Evolutionary conservation across 1,284 basidiomycete genomes (phyloP).

Genomic region (Dichomitus squalens): DNA sequence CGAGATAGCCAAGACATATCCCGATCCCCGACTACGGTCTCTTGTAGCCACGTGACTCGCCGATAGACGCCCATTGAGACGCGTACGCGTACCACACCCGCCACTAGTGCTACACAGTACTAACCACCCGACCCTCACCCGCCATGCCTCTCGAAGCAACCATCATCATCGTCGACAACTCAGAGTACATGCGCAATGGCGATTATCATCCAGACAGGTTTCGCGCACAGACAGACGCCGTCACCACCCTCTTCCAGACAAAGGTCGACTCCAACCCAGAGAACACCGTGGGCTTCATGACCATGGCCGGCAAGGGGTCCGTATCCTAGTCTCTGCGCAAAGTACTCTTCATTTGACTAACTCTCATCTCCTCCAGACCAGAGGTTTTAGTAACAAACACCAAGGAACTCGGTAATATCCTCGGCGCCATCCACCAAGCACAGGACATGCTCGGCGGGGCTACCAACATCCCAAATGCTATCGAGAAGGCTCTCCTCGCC

Average conservation of each 20-base stretch:
- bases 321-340: constrained; percentile 32
- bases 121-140: constrained; percentile 22
- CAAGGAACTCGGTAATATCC: constrained; percentile 92
- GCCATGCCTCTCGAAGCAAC: constrained; percentile 93
- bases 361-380: constrained; percentile 55
- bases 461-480: constrained; percentile 86
- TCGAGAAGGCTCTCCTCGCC: constrained; percentile 93
- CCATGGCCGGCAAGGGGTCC: constrained; percentile 94
- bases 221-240: constrained; percentile 91
- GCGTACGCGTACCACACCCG: constrained; percentile 21
- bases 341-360: not conserved
- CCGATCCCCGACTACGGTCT: not conserved
- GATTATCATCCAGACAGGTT: constrained; percentile 90
- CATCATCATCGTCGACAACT: constrained; percentile 92
- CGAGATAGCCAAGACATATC: not conserved
- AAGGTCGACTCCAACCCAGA: constrained; percentile 97
- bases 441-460: constrained; percentile 75
- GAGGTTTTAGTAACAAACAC: constrained; percentile 96
- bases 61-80: constrained; percentile 16
- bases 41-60: constrained; percentile 9
- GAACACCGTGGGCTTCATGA: constrained; percentile 97
- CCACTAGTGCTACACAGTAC: not conserved
- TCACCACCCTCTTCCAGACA: constrained; percentile 88
- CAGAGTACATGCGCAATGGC: constrained; percentile 95
- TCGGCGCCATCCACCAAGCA: constrained; percentile 76